These are phyloP conservation scores for Pseudocercospora eumusae DNA, from an alignment of 2,329 filamentous ascomycete species.

Conservation along the genomic window DNA sequence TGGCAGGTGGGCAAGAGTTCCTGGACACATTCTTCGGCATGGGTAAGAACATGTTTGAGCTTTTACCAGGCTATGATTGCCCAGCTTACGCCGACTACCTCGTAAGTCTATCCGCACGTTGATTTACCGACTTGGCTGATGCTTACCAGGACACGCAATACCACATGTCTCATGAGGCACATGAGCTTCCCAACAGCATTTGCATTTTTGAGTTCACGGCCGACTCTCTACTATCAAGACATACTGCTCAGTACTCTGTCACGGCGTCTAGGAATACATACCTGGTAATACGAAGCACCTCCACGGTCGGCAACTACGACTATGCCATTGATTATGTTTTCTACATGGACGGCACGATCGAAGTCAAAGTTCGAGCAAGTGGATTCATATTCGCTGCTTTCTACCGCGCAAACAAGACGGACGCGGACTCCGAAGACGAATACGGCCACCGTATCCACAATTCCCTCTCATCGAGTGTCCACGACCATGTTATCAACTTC, in stretches of 20 bases:
- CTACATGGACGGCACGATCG: slow-evolving; percentile 55
- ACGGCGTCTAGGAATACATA: slow-evolving; percentile 50
- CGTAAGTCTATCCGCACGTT: neutral
- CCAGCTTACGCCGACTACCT: slow-evolving; percentile 56
- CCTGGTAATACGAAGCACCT: slow-evolving; percentile 50
- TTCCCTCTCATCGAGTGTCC: slow-evolving; percentile 41
- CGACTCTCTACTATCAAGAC: slow-evolving; percentile 54
- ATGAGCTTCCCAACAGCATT: slow-evolving; percentile 50
- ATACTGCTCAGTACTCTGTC: slow-evolving; percentile 47
- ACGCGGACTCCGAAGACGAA: slow-evolving; percentile 38
- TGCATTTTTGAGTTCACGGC: slow-evolving; percentile 59
- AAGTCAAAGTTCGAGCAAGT: slow-evolving; percentile 55
- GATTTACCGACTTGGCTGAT: neutral
- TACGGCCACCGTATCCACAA: slow-evolving; percentile 46
- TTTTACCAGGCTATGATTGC: slow-evolving; percentile 57
- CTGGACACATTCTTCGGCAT: slow-evolving; percentile 43
- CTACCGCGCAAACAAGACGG: slow-evolving; percentile 45
- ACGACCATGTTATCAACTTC: slow-evolving; percentile 47
- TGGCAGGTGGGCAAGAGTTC: slow-evolving; percentile 44
- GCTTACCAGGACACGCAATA: slow-evolving; percentile 44
- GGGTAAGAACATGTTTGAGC: slow-evolving; percentile 50
- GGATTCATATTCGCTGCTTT: slow-evolving; percentile 59
- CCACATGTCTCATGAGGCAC: slow-evolving; percentile 47
- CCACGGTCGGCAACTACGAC: slow-evolving; percentile 59
- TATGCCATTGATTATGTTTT: slow-evolving; percentile 56